These are phyloP conservation scores for Nemania abortiva DNA, from an alignment of 2,329 filamentous ascomycete species.

Conservation along the genomic window DNA sequence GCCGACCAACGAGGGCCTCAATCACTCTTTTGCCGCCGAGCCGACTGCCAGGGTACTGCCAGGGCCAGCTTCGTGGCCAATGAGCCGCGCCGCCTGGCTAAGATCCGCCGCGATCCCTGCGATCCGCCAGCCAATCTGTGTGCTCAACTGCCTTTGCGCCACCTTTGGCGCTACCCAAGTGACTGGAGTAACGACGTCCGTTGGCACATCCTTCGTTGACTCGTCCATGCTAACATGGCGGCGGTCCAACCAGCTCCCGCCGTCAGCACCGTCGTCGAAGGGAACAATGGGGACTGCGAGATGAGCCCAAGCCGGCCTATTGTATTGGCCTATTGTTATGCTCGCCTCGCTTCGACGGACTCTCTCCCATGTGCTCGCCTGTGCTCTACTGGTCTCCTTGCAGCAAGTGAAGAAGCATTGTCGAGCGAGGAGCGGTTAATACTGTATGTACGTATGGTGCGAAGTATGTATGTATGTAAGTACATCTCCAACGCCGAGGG, in stretches of 20 bases:
- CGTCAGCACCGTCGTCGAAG: constrained; percentile 39
- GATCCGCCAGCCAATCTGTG: constrained; percentile 43
- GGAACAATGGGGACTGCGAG: constrained; percentile 41
- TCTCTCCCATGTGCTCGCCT: constrained; percentile 27
- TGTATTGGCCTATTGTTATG: constrained; percentile 25
- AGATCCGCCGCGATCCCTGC: constrained; percentile 31
- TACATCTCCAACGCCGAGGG: constrained; percentile 39
- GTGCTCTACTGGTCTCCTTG: constrained; percentile 26
- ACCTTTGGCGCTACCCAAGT: constrained; percentile 50
- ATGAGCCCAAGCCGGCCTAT: constrained; percentile 33
- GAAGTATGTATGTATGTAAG: neutral
- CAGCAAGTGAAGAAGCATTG: constrained; percentile 14
- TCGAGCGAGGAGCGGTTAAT: constrained; percentile 32
- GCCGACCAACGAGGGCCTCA: constrained; percentile 47
- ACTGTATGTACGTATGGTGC: neutral
- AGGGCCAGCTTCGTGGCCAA: constrained; percentile 49
- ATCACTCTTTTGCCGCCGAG: constrained; percentile 53
- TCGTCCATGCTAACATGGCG: constrained; percentile 43
- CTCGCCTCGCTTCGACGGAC: constrained; percentile 37
- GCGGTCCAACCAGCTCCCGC: constrained; percentile 50
- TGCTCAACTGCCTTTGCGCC: constrained; percentile 54
- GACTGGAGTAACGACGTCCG: constrained; percentile 52
- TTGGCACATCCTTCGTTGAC: constrained; percentile 44
- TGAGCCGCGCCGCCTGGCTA: constrained; percentile 42
- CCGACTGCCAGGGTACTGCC: constrained; percentile 48